Conservation (phyloP, 1,284 basidiomycete species). For the Wallemia mellicola region DNA sequence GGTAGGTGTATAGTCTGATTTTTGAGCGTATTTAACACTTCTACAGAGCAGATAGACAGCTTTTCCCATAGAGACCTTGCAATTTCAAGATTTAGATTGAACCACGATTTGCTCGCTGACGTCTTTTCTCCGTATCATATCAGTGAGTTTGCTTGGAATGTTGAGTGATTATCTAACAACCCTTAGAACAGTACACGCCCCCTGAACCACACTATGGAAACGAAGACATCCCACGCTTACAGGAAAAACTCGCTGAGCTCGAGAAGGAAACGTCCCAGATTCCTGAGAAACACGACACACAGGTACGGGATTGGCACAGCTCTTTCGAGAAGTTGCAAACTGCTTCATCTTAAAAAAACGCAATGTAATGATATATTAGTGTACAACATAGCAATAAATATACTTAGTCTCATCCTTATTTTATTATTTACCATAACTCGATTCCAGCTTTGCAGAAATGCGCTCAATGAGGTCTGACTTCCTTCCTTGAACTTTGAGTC, state of each 20-base stretch:
- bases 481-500: not conserved
- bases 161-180: not conserved
- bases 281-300: not conserved
- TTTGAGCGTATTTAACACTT: no score
- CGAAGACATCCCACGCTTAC: not conserved
- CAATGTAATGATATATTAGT: not conserved
- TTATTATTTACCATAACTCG: not conserved
- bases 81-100: not conserved
- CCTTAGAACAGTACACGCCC: not conserved
- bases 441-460: not conserved
- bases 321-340: not conserved
- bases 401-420: no score
- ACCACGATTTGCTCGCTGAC: not conserved
- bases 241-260: not conserved
- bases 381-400: not conserved
- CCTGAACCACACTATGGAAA: not conserved
- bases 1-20: no score
- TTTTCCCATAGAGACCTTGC: not conserved
- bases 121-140: not conserved
- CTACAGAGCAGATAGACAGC: not conserved
- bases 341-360: not conserved
- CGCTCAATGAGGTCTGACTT: not conserved
- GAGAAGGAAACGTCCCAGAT: not conserved
- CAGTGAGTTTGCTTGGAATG: not conserved
- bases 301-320: not conserved